Conservation (phyloP, 2,329 filamentous ascomycete genomes). For the Colletotrichum sp. region DNA sequence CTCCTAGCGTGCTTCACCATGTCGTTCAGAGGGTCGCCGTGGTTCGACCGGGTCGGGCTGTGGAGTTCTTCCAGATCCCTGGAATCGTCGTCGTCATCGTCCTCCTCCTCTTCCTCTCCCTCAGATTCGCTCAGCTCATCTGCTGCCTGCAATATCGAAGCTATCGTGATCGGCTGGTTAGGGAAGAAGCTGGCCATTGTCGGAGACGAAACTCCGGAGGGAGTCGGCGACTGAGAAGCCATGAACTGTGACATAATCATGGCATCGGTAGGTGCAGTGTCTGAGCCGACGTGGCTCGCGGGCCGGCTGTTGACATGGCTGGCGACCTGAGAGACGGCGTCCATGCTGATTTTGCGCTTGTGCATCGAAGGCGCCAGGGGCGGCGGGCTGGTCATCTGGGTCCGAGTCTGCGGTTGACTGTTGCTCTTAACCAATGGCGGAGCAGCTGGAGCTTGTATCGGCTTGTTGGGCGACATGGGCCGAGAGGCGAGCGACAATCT, state of each 20-base stretch:
- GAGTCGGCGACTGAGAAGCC: conserved; percentile 32
- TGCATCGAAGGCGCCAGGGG: conserved; percentile 37
- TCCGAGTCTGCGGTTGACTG: conserved; percentile 29
- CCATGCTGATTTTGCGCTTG: conserved; percentile 48
- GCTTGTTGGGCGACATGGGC: conserved; percentile 58
- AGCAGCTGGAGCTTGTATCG: conserved; percentile 20
- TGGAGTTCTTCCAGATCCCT: conserved; percentile 41
- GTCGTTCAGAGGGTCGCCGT: conserved; percentile 70
- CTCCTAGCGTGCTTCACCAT: conserved; percentile 86
- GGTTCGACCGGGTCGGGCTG: conserved; percentile 63
- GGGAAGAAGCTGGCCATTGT: conserved; percentile 28
- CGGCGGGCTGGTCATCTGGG: conserved; percentile 39
- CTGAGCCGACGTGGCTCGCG: conserved; percentile 27
- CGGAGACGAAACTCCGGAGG: conserved; percentile 42
- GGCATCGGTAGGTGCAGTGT: conserved; percentile 36
- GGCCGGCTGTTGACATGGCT: conserved; percentile 25
- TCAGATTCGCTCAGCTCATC: conserved; percentile 51
- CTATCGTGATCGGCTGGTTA: conserved; percentile 50
- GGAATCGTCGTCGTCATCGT: conserved; percentile 20
- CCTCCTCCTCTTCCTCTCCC: conserved; percentile 24
- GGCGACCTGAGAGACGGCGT: conserved; percentile 37
- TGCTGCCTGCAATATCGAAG: conserved; percentile 60
- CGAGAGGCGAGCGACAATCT: conserved; percentile 38
- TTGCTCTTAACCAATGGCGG: conserved; percentile 12
- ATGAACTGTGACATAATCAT: conserved; percentile 39